Evolutionary conservation across 208 protist genomes (phyloP).

Genomic region (Trypanosoma scelopori): DNA sequence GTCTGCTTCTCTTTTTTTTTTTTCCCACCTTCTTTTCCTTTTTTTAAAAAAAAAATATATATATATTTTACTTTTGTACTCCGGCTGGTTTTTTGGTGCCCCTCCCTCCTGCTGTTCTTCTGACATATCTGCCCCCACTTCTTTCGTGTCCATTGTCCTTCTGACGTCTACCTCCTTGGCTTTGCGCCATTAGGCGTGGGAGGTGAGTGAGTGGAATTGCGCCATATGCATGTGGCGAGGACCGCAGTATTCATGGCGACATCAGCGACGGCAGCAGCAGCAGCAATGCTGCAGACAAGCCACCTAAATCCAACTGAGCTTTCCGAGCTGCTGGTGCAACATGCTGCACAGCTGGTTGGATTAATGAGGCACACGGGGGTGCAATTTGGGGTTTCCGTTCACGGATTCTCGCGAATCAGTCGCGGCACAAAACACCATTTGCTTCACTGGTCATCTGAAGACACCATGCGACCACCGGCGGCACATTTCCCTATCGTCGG

Average conservation of each 20-base stretch:
- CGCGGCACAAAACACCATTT: conserved; percentile 13
- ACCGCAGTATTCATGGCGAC: neutral
- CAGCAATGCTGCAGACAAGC: conserved; percentile 17
- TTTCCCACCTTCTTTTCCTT: too few relatives aligned
- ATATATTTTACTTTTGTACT: conserved; percentile 12
- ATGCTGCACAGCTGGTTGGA: too few relatives aligned
- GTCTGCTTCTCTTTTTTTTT: too few relatives aligned
- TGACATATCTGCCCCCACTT: too few relatives aligned
- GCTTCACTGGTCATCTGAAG: conserved; percentile 21
- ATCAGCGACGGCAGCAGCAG: neutral
- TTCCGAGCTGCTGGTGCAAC: conserved; percentile 20
- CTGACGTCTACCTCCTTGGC: neutral
- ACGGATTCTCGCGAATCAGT: conserved; percentile 5
- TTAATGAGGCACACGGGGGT: conserved; percentile 1
- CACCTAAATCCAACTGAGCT: conserved; percentile 23
- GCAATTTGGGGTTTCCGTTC: conserved; percentile 9
- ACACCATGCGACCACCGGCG: conserved; percentile 12
- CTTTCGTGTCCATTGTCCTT: too few relatives aligned
- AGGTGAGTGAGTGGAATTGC: neutral
- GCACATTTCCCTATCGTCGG: conserved; percentile 20
- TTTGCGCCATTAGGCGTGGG: neutral
- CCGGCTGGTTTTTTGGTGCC: neutral
- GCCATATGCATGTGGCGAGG: neutral
- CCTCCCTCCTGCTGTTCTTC: neutral
- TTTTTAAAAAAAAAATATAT: too few relatives aligned